phyloP scores from a whole-genome alignment of 2,329 filamentous ascomycete genomes.

The Magnaporthiopsis poae region DNA sequence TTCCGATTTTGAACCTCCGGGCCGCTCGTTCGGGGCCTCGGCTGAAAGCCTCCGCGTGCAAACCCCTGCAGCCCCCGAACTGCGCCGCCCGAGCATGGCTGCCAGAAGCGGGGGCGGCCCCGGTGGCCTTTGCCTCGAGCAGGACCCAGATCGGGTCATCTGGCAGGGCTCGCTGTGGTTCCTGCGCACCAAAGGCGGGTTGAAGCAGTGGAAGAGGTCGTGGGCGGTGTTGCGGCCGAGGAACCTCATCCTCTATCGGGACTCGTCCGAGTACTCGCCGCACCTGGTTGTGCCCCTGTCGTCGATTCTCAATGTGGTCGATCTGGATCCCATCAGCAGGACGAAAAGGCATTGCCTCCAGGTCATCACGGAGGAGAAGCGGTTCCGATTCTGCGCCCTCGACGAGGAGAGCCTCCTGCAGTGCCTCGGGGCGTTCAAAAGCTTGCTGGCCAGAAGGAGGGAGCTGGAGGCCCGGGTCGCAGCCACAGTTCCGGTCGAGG shows the following conservation, averaged over 20 bases:
- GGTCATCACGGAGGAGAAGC: conserved; percentile 86
- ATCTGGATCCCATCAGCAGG: conserved; percentile 77
- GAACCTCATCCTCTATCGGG: conserved; percentile 83
- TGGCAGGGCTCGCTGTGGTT: conserved; percentile 87
- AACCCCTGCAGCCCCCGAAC: conserved; percentile 22
- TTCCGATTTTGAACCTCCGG: conserved; percentile 55
- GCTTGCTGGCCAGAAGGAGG: conserved; percentile 61
- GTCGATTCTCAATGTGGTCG: conserved; percentile 78
- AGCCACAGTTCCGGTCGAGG: conserved; percentile 17
- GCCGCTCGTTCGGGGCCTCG: conserved; percentile 37
- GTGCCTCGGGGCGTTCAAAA: conserved; percentile 87
- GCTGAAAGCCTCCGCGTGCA: conserved; percentile 39
- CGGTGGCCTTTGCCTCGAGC: conserved; percentile 46
- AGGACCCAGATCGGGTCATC: conserved; percentile 77
- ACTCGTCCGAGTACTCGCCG: conserved; percentile 81
- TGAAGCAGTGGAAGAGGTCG: conserved; percentile 87
- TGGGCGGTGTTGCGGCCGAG: conserved; percentile 86
- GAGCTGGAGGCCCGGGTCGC: conserved; percentile 47
- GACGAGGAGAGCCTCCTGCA: conserved; percentile 75
- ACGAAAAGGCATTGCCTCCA: conserved; percentile 83
- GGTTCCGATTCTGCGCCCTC: conserved; percentile 63
- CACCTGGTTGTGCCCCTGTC: conserved; percentile 70
- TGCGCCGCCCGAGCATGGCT: conserved; percentile 25
- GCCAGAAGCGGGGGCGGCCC: conserved; percentile 53
- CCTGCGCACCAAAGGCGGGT: conserved; percentile 69